Evolutionary conservation across 768 basidiomycete genomes (phyloP).

Genomic region (Trametes gibbosa): DNA sequence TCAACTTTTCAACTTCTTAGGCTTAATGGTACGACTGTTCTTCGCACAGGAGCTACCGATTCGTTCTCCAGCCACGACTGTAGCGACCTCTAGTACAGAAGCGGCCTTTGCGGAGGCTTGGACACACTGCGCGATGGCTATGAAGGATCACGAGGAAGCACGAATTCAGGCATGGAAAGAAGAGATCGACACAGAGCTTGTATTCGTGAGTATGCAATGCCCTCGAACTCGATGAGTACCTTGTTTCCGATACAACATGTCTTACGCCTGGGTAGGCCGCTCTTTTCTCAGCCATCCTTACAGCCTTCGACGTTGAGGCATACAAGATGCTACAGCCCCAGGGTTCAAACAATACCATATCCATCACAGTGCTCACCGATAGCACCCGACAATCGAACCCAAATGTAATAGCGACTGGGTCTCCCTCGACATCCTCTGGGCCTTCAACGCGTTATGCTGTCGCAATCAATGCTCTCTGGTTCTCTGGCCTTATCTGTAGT

Average conservation of each 20-base stretch:
- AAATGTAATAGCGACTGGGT: not conserved
- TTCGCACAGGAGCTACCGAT: not conserved
- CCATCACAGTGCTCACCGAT: not conserved
- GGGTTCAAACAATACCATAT: not conserved
- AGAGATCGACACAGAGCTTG: slow-evolving; percentile 23
- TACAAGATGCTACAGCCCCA: slow-evolving; percentile 3
- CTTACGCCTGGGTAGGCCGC: slow-evolving; percentile 3
- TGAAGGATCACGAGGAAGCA: slow-evolving; percentile 20
- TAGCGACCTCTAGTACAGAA: not conserved
- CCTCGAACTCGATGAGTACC: too few species aligned
- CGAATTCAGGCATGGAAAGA: slow-evolving; percentile 22
- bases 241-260: not conserved
- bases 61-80: not conserved
- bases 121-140: slow-evolving; percentile 14
- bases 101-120: slow-evolving; percentile 2
- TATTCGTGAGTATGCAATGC: slow-evolving; percentile 21
- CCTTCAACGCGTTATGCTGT: not conserved
- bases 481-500: slow-evolving; percentile 14
- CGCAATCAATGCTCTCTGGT: slow-evolving; percentile 18
- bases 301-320: slow-evolving; percentile 13
- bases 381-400: not conserved
- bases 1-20: not conserved
- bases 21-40: not conserved
- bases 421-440: not conserved
- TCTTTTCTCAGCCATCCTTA: slow-evolving; percentile 16